phyloP scores from a whole-genome alignment of 2,329 filamentous ascomycete genomes.

The Neopestalotiopsis sp. region DNA sequence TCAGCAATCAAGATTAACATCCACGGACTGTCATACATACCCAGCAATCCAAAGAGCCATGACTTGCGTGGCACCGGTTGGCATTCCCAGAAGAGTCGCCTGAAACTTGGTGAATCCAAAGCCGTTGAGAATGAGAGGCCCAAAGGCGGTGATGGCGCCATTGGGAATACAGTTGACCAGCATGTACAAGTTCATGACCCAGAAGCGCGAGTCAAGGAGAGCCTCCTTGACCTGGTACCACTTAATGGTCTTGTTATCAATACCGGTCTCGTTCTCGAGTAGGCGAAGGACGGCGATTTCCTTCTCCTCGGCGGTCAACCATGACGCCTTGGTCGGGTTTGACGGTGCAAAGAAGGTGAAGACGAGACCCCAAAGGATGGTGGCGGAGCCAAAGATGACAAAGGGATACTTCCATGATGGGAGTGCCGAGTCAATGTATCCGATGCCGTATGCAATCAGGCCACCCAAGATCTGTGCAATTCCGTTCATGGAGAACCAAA shows the following conservation, averaged over 20 bases:
- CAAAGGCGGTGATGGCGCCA: conserved; percentile 49
- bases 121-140: conserved; percentile 7
- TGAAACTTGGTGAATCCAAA: conserved; percentile 11
- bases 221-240: conserved; percentile 61
- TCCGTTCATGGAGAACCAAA: conserved; percentile 66
- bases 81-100: conserved; percentile 15
- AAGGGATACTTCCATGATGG: conserved; percentile 73
- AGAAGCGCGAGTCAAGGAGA: conserved; percentile 63
- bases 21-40: not conserved
- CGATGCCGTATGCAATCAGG: conserved; percentile 59
- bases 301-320: conserved; percentile 55
- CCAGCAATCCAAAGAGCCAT: conserved; percentile 14
- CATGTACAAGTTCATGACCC: conserved; percentile 60
- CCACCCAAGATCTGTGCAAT: conserved; percentile 65
- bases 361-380: conserved; percentile 63
- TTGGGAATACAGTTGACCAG: conserved; percentile 65
- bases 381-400: conserved; percentile 64
- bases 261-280: conserved; percentile 62
- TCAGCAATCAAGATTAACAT: not conserved
- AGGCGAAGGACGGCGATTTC: conserved; percentile 60
- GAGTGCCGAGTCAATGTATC: conserved; percentile 61
- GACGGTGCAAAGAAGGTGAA: conserved; percentile 65
- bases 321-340: conserved; percentile 58
- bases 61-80: conserved; percentile 7
- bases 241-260: conserved; percentile 62